A percentile compares a stretch with the other conserved stretches of the same genome.
These are phyloP conservation scores for Suhomyces emberorum DNA, from an alignment of 805 yeast species.

Conservation along the genomic window DNA sequence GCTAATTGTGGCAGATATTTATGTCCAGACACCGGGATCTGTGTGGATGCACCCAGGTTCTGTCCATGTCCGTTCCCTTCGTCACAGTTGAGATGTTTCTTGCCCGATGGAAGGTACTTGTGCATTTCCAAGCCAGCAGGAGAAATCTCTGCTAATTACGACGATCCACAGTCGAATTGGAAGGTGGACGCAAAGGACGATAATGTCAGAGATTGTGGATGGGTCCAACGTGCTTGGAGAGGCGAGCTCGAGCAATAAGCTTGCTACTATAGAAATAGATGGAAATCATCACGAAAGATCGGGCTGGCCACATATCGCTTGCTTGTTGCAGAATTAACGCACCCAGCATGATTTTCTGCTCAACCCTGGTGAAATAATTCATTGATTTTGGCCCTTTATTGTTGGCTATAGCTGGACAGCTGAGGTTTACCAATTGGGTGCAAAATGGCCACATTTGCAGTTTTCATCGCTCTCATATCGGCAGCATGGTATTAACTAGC, in stretches of 20 bases:
- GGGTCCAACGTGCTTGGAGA: slow-evolving; percentile 71
- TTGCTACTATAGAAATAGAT: too few relatives aligned
- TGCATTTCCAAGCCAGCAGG: slow-evolving; percentile 83
- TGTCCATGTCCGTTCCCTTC: slow-evolving; percentile 93
- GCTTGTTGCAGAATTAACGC: too few relatives aligned
- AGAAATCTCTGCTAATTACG: slow-evolving; percentile 27
- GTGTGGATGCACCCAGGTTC: slow-evolving; percentile 64
- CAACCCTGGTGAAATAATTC: too few relatives aligned
- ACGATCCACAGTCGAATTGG: slow-evolving; percentile 43
- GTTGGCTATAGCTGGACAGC: too few relatives aligned
- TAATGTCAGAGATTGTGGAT: slow-evolving; percentile 72
- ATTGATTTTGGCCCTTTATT: too few relatives aligned
- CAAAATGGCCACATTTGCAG: too few relatives aligned
- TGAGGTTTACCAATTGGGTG: too few relatives aligned
- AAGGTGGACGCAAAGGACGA: slow-evolving; percentile 49
- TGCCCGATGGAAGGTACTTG: slow-evolving; percentile 67
- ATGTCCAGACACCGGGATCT: slow-evolving; percentile 78
- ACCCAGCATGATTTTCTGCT: too few relatives aligned
- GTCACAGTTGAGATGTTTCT: slow-evolving; percentile 75
- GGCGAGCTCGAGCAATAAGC: slow-evolving; percentile 45
- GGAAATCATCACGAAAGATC: too few relatives aligned
- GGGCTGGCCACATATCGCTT: too few relatives aligned
- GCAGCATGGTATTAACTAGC: too few relatives aligned
- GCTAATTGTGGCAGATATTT: slow-evolving; percentile 60
- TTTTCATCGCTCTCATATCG: too few relatives aligned